Evolutionary conservation across 306 rosid genomes (phyloP).

Genomic region (Gleditsia sinensis): DNA sequence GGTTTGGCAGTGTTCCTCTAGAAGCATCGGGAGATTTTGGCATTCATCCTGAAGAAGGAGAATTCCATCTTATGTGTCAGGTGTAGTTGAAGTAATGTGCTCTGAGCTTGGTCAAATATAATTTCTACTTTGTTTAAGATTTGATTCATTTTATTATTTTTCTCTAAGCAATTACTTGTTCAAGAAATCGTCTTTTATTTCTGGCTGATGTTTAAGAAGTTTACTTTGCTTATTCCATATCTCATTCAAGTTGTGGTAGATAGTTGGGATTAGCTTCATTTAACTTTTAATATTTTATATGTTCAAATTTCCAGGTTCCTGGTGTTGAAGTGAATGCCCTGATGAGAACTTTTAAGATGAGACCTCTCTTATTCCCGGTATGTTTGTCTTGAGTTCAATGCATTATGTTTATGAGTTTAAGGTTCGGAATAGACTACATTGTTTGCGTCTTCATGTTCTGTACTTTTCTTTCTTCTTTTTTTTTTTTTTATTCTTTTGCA

Average conservation of each 20-base stretch:
- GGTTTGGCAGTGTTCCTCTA: slow-evolving; percentile 87
- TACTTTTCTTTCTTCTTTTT: background rate
- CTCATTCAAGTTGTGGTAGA: background rate
- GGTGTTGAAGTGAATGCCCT: slow-evolving; percentile 88
- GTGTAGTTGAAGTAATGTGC: slow-evolving; percentile 37
- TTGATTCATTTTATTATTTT: background rate
- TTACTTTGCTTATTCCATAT: background rate
- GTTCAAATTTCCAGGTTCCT: slow-evolving; percentile 71
- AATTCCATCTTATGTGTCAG: slow-evolving; percentile 95
- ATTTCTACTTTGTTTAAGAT: background rate
- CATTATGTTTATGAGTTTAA: slow-evolving; percentile 11
- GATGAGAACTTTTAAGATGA: slow-evolving; percentile 93
- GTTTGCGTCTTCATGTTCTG: slow-evolving; percentile 9
- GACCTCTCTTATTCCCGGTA: slow-evolving; percentile 87
- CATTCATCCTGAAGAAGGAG: slow-evolving; percentile 94
- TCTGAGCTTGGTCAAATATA: slow-evolving; percentile 13
- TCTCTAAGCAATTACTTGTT: slow-evolving; percentile 15
- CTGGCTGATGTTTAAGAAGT: background rate
- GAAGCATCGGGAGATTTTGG: slow-evolving; percentile 99
- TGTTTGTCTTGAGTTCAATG: slow-evolving; percentile 29
- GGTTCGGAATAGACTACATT: slow-evolving; percentile 8
- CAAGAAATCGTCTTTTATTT: background rate
- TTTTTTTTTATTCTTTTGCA: slow-evolving; percentile 14
- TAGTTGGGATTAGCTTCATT: slow-evolving; percentile 11
- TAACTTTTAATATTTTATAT: slow-evolving; percentile 30